phyloP scores from a whole-genome alignment of 495 filamentous ascomycete genomes.

The Cladorrhinum samala region DNA sequence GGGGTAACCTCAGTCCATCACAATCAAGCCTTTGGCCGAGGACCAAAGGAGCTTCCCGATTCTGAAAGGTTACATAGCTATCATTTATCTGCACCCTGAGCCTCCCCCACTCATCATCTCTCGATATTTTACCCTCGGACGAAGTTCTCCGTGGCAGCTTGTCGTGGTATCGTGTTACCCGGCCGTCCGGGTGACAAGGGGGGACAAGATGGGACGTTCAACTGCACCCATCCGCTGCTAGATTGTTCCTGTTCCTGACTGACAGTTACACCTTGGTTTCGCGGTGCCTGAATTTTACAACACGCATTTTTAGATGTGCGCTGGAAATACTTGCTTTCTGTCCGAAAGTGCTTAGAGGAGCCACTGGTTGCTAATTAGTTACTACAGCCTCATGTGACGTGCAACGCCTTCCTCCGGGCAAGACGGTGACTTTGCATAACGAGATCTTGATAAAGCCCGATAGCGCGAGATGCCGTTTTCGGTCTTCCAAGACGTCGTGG shows the following conservation, averaged over 20 bases:
- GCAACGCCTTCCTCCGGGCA: no score
- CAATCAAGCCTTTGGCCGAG: constrained; percentile 14
- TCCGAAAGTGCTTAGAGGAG: neutral
- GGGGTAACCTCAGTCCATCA: neutral
- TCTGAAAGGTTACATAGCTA: neutral
- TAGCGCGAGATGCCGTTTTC: no score
- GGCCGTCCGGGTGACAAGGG: constrained; percentile 9
- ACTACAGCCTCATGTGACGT: neutral
- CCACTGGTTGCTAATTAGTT: neutral
- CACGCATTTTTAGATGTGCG: no score
- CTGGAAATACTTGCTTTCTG: neutral
- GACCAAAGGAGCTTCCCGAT: constrained; percentile 2
- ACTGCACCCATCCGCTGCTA: constrained; percentile 1
- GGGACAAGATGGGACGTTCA: constrained; percentile 6
- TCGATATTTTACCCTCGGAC: neutral
- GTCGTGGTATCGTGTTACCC: constrained; percentile 1
- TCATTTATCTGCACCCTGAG: neutral
- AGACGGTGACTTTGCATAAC: no score
- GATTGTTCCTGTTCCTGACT: constrained; percentile 23
- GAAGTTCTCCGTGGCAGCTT: constrained; percentile 7
- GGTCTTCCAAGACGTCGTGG: no score
- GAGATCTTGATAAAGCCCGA: no score
- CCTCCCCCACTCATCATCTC: neutral
- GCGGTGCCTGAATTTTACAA: constrained; percentile 9
- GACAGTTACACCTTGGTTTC: constrained; percentile 15